Percentiles rank a stretch among this genome's conserved stretches.
These are phyloP conservation scores for Pythium angustatum DNA, from an alignment of 352 stramenopile genomes.

Conservation along the genomic window DNA sequence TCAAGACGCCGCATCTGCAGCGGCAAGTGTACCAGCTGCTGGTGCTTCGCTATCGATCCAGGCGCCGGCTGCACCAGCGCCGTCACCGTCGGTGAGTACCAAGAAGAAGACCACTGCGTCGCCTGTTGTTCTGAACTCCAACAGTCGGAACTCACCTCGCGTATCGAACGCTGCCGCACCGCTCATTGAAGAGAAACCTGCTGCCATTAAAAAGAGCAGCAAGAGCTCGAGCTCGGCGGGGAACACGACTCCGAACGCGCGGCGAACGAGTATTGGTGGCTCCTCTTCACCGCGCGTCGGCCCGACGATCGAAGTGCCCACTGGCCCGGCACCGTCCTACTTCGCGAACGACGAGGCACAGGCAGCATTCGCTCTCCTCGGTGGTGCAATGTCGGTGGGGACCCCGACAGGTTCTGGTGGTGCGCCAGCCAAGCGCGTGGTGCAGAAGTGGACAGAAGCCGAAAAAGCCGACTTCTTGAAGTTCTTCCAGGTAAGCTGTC, in stretches of 20 bases:
- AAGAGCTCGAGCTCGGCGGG: constrained; percentile 12
- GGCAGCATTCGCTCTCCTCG: constrained; percentile 24
- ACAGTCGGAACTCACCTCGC: constrained; percentile 28
- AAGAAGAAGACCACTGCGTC: constrained; percentile 31
- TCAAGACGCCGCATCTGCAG: constrained; percentile 36
- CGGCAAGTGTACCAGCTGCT: constrained; percentile 10
- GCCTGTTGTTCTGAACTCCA: constrained; percentile 6
- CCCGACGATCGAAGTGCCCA: constrained; percentile 27
- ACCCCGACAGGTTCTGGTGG: constrained; percentile 28
- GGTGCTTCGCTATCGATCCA: constrained; percentile 12
- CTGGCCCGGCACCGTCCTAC: constrained; percentile 13
- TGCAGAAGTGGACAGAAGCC: constrained; percentile 90
- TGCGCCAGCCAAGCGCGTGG: constrained; percentile 66
- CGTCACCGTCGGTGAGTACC: constrained; percentile 11
- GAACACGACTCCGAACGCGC: constrained; percentile 10
- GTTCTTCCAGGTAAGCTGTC: constrained; percentile 73
- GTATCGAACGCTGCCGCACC: constrained; percentile 1
- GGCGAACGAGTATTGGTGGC: constrained; percentile 14
- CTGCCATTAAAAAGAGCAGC: constrained; percentile 19
- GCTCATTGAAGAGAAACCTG: constrained; percentile 20
- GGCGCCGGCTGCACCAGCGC: constrained; percentile 9
- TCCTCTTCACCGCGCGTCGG: constrained; percentile 27
- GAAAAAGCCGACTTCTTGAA: constrained; percentile 90
- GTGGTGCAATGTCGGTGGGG: constrained; percentile 17
- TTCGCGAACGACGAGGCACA: constrained; percentile 28